phyloP scores from a whole-genome alignment of 305 asterid species.

The Rubia balearica region DNA sequence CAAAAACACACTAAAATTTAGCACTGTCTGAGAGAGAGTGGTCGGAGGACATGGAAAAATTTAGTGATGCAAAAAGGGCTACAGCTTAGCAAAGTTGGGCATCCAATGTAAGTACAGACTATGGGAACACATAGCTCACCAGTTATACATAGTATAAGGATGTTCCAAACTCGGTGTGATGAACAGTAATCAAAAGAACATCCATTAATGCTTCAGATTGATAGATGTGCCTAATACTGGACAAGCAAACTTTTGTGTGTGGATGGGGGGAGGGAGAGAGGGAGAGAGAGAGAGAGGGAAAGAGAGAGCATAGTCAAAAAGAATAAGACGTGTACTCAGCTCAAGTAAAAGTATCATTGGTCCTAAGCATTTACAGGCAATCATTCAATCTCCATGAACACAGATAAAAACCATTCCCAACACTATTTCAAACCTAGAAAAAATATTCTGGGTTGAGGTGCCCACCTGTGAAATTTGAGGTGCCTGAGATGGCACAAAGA shows the following conservation, averaged over 20 bases:
- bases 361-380: background rate
- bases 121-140: background rate
- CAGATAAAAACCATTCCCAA: background rate
- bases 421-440: background rate
- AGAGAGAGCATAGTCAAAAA: background rate
- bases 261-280: background rate
- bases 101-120: background rate
- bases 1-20: background rate
- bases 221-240: background rate
- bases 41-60: background rate
- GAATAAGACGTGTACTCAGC: background rate
- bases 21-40: background rate
- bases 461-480: conserved; percentile 51
- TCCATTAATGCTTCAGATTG: background rate
- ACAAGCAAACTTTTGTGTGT: background rate
- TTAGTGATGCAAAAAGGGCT: background rate
- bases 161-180: background rate
- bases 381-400: background rate
- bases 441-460: conserved; percentile 10
- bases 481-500: conserved; percentile 75
- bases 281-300: background rate
- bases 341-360: background rate
- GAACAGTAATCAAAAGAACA: background rate
- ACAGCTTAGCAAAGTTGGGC: background rate
- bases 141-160: background rate